A percentile compares a stretch with the other conserved stretches of the same genome.
phyloP scores from a whole-genome alignment of 345 rosid genomes.

The Excoecaria agallocha region DNA sequence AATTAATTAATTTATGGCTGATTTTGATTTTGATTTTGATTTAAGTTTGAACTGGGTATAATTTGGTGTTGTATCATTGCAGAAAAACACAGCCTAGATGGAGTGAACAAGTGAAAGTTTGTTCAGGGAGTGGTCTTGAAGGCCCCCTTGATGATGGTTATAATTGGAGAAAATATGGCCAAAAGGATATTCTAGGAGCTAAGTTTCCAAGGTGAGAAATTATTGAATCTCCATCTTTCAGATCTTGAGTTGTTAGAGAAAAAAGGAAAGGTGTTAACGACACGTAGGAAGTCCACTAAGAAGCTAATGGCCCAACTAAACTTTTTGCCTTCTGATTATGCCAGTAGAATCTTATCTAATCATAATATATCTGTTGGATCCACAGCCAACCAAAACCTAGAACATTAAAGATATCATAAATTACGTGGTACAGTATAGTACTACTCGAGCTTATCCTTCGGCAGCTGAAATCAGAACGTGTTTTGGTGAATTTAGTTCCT shows the following conservation, averaged over 20 bases:
- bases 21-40: background rate
- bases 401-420: background rate
- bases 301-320: background rate
- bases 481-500: too few species aligned
- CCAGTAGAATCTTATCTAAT: background rate
- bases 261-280: background rate
- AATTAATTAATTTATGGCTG: background rate
- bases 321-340: too few species aligned
- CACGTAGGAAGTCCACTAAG: background rate
- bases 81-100: constrained; percentile 50
- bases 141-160: constrained; percentile 64
- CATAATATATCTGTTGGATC: background rate
- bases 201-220: constrained; percentile 62
- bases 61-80: constrained; percentile 9
- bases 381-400: background rate
- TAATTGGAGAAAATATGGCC: constrained; percentile 96
- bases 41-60: constrained; percentile 11
- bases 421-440: background rate
- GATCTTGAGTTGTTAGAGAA: background rate
- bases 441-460: background rate
- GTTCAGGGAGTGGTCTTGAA: constrained; percentile 42
- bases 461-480: background rate
- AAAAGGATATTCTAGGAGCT: constrained; percentile 80
- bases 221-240: background rate
- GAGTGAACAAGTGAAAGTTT: constrained; percentile 48